Percentiles rank a stretch among this genome's conserved stretches.
phyloP scores from a whole-genome alignment of 371 early-diverging fungal genomes.

The Haplosporangium sp. region DNA sequence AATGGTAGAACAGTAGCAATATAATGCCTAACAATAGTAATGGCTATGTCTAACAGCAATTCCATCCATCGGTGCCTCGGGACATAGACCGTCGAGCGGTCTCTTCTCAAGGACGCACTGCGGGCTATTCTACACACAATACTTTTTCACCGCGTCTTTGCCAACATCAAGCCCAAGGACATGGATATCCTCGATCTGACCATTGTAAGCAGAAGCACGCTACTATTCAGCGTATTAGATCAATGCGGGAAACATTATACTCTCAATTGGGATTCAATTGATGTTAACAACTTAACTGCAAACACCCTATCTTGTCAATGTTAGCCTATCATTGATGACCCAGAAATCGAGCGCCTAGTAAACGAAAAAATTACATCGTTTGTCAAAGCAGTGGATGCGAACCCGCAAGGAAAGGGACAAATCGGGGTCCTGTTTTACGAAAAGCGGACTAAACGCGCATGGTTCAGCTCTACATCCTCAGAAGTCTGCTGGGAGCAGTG shows the following conservation, averaged over 20 bases:
- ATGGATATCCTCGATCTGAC: constrained; percentile 76
- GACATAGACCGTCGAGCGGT: constrained; percentile 63
- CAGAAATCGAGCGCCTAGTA: constrained; percentile 60
- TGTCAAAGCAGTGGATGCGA: constrained; percentile 57
- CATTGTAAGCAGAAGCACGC: constrained; percentile 61
- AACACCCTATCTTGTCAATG: constrained; percentile 8
- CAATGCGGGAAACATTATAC: background rate
- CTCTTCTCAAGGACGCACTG: constrained; percentile 71
- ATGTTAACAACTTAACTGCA: background rate
- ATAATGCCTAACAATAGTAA: too few species aligned
- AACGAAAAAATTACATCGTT: constrained; percentile 68
- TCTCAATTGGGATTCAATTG: background rate
- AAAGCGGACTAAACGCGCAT: constrained; percentile 80
- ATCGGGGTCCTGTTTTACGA: constrained; percentile 84
- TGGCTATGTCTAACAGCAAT: too few species aligned
- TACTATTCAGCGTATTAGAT: background rate
- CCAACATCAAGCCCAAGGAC: constrained; percentile 80
- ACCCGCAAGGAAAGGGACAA: constrained; percentile 60
- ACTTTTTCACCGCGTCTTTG: constrained; percentile 85
- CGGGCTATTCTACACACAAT: constrained; percentile 85
- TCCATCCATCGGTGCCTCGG: background rate
- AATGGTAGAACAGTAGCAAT: too few species aligned
- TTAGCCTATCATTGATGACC: constrained; percentile 63
- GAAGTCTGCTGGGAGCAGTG: constrained; percentile 94
- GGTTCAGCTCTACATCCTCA: constrained; percentile 86